These are phyloP conservation scores for Xylaria arbuscula DNA, from an alignment of 2,329 filamentous ascomycete genomes.

Conservation along the genomic window DNA sequence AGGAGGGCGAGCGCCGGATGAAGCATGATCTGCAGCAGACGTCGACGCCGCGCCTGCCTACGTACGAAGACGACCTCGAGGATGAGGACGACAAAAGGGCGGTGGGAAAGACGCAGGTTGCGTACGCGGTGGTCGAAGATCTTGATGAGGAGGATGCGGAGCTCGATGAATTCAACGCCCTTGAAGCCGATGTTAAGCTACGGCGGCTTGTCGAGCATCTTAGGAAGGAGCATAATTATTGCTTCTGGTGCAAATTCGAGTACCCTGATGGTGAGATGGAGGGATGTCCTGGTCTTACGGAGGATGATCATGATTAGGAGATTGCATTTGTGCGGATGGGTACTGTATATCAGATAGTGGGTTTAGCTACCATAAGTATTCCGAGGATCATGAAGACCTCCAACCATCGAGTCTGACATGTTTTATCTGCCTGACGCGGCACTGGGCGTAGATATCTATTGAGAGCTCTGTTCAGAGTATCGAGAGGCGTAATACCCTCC, in stretches of 20 bases:
- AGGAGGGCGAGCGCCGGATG: slow-evolving; percentile 75
- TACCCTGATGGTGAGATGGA: slow-evolving; percentile 83
- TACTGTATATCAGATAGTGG: neutral
- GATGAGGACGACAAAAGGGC: slow-evolving; percentile 79
- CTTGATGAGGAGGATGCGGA: slow-evolving; percentile 83
- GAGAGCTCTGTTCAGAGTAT: too few species aligned
- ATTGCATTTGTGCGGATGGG: neutral
- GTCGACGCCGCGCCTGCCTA: slow-evolving; percentile 69
- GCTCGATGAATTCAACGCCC: slow-evolving; percentile 79
- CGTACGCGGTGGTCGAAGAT: slow-evolving; percentile 72
- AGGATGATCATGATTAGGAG: slow-evolving; percentile 78
- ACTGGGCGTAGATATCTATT: too few species aligned
- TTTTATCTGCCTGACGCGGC: too few species aligned
- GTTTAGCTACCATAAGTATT: neutral
- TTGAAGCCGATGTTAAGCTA: slow-evolving; percentile 75
- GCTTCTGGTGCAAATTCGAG: slow-evolving; percentile 93
- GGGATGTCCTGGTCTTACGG: slow-evolving; percentile 86
- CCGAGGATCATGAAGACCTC: neutral
- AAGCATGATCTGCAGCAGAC: slow-evolving; percentile 74
- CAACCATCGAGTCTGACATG: too few species aligned
- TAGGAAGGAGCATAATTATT: slow-evolving; percentile 79
- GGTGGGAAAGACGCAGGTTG: slow-evolving; percentile 66
- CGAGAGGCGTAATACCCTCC: too few species aligned
- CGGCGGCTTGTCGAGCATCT: slow-evolving; percentile 74
- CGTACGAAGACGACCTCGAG: slow-evolving; percentile 74